phyloP scores from a whole-genome alignment of 208 protist species.

The Phytomonas serpens region DNA sequence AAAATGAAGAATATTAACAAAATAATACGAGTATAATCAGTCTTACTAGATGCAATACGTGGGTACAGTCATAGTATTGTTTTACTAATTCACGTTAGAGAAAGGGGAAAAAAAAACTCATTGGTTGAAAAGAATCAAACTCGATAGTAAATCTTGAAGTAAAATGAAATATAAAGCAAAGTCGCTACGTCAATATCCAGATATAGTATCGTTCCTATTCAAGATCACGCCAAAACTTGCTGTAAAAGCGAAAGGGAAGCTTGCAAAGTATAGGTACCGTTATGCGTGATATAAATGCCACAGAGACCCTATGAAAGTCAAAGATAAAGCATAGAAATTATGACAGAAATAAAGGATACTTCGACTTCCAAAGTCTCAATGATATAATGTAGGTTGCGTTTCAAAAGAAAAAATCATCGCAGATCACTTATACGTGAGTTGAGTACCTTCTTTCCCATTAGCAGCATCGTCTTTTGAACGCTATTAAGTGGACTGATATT shows the following conservation, averaged over 20 bases:
- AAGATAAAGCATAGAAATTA: not conserved
- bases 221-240: not conserved
- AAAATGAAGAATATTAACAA: not conserved
- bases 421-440: constrained; percentile 41
- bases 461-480: constrained; percentile 59
- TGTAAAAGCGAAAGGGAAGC: not conserved
- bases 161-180: not conserved
- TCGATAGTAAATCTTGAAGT: not conserved
- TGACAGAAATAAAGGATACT: not conserved
- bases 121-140: not conserved
- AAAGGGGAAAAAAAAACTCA: constrained; percentile 4
- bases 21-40: constrained; percentile 4
- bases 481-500: constrained; percentile 67
- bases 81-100: not conserved
- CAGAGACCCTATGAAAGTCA: not conserved
- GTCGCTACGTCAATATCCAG: not conserved
- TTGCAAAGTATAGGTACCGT: not conserved
- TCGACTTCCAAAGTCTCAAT: not conserved
- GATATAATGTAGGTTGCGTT: not conserved
- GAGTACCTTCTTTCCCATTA: constrained; percentile 59
- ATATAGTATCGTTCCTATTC: not conserved
- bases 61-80: not conserved
- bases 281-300: constrained; percentile 1
- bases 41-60: not conserved
- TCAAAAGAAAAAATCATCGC: constrained; percentile 18